Evolutionary conservation across 176 grass and related monocot species (phyloP).

Genomic region (Triticum turgidum): DNA sequence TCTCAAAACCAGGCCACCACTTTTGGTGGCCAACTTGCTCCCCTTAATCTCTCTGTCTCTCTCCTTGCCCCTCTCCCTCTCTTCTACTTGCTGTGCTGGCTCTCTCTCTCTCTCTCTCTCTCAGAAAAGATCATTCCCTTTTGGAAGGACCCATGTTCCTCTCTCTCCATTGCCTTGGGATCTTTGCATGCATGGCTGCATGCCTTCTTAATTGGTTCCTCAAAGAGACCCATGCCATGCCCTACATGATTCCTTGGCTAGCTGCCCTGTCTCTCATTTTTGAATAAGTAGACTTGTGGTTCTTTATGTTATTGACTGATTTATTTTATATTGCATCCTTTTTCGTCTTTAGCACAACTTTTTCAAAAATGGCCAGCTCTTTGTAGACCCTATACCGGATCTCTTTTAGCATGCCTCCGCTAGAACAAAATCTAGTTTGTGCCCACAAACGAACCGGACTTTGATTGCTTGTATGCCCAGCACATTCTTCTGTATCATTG

Average conservation of each 20-base stretch:
- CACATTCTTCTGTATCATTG: constrained; percentile 27
- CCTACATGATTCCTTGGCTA: constrained; percentile 43
- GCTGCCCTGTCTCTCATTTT: constrained; percentile 31
- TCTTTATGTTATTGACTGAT: not conserved
- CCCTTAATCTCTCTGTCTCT: constrained; percentile 12
- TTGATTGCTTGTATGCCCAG: constrained; percentile 19
- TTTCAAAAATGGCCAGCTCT: constrained; percentile 3
- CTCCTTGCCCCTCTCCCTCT: not conserved
- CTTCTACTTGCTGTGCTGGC: not conserved
- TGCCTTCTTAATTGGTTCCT: constrained; percentile 52
- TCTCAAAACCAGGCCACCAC: constrained; percentile 66
- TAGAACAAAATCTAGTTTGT: constrained; percentile 31
- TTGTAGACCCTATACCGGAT: constrained; percentile 14
- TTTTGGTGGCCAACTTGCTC: constrained; percentile 61
- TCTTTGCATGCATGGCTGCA: constrained; percentile 51
- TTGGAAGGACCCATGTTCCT: constrained; percentile 58
- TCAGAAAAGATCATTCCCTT: constrained; percentile 72
- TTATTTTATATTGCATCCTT: not conserved
- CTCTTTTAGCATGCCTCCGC: constrained; percentile 19
- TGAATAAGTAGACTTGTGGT: not conserved
- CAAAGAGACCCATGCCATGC: constrained; percentile 31
- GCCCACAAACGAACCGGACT: constrained; percentile 6
- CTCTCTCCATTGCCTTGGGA: constrained; percentile 58
- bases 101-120: not conserved
- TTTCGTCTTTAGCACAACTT: constrained; percentile 17